Evolutionary conservation across 148 eudicot species (phyloP).

Genomic region (Vaccinium myrtillus): DNA sequence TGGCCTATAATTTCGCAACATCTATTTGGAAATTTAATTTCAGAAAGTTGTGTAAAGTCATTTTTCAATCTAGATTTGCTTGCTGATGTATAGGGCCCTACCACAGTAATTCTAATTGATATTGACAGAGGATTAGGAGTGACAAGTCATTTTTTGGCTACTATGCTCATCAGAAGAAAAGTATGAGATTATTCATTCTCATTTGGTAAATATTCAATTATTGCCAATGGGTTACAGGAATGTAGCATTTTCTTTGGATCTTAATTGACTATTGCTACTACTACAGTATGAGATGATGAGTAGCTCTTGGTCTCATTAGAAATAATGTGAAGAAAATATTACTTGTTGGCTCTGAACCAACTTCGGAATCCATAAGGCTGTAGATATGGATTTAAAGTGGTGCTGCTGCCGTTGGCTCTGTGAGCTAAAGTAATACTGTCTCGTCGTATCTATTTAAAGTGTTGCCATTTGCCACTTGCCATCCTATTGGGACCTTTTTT

Average conservation of each 20-base stretch:
- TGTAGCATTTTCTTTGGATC: not conserved
- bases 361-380: too few relatives aligned
- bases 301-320: not conserved
- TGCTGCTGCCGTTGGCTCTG: too few relatives aligned
- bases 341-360: not conserved
- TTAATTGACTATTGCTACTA: not conserved
- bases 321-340: not conserved
- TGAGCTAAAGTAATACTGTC: not conserved
- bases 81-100: not conserved
- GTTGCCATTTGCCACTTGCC: not conserved
- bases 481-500: not conserved
- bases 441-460: not conserved
- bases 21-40: not conserved
- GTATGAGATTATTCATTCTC: not conserved
- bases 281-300: not conserved
- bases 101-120: not conserved
- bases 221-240: not conserved
- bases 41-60: not conserved
- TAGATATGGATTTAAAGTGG: too few relatives aligned
- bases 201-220: not conserved
- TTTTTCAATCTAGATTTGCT: not conserved
- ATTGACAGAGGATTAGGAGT: not conserved
- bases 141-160: not conserved
- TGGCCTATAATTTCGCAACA: not conserved
- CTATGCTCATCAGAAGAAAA: not conserved